phyloP scores from a whole-genome alignment of 345 rosid species.

The Eucalyptus marginata region DNA sequence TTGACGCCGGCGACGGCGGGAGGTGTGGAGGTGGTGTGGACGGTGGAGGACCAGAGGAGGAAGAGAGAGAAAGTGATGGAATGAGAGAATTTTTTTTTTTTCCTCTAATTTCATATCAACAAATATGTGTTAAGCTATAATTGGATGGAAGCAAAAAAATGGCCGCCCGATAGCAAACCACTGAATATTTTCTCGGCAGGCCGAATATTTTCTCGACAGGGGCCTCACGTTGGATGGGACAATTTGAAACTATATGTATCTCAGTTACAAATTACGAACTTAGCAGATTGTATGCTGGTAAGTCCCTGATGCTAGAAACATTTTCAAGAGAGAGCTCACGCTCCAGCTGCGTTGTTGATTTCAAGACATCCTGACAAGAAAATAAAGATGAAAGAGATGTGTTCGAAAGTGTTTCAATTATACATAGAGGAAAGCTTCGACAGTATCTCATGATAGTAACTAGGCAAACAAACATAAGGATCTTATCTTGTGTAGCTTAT shows the following conservation, averaged over 20 bases:
- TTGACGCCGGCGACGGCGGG: too few species aligned
- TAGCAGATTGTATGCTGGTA: constrained; percentile 56
- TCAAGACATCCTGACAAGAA: constrained; percentile 60
- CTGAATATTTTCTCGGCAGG: too few species aligned
- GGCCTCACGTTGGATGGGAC: background rate
- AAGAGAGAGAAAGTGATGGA: too few species aligned
- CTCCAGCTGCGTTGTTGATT: constrained; percentile 60
- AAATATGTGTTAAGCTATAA: too few species aligned
- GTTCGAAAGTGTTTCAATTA: background rate
- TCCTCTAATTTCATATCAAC: too few species aligned
- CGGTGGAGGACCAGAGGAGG: too few species aligned
- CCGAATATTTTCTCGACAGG: too few species aligned
- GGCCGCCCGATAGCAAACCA: too few species aligned
- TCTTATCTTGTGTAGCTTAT: background rate
- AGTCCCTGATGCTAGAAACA: constrained; percentile 42
- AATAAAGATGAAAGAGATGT: background rate
- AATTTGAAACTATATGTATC: background rate
- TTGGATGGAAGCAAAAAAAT: too few species aligned
- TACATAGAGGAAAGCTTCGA: background rate
- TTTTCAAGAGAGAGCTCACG: constrained; percentile 62
- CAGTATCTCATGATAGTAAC: background rate
- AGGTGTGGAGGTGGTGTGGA: too few species aligned
- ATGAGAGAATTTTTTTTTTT: too few species aligned
- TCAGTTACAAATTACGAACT: constrained; percentile 1
- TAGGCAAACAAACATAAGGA: background rate